Conservation (phyloP, 2,329 filamentous ascomycete genomes). For the Fusarium sp. region DNA sequence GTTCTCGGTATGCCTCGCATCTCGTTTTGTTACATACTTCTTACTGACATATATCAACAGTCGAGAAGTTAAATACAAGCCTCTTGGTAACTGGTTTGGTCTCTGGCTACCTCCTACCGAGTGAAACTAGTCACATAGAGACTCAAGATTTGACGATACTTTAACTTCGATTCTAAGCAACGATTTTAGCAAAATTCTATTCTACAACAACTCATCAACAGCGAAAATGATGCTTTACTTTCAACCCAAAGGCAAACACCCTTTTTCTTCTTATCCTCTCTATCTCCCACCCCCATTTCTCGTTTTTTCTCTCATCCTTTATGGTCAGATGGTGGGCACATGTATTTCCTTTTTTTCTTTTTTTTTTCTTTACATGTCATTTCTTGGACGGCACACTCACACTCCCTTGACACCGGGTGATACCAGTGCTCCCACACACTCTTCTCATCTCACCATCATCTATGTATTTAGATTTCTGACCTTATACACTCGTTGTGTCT, state of each 20-base stretch:
- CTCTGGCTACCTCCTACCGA: constrained; percentile 45
- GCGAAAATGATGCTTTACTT: constrained; percentile 5
- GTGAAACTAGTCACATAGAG: constrained; percentile 1
- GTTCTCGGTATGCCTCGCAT: constrained; percentile 26
- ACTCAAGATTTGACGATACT: background rate
- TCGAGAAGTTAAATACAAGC: constrained; percentile 46
- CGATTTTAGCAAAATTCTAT: background rate
- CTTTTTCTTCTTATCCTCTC: background rate
- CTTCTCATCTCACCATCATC: constrained; percentile 5
- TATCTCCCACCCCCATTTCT: background rate
- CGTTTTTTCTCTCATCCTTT: background rate
- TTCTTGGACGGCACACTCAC: constrained; percentile 2
- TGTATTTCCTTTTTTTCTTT: background rate
- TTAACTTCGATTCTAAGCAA: constrained; percentile 6
- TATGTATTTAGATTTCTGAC: constrained; percentile 1
- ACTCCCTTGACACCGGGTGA: constrained; percentile 15
- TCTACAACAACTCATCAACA: background rate
- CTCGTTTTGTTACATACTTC: no score
- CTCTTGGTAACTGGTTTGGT: constrained; percentile 47
- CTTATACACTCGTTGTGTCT: background rate
- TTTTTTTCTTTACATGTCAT: background rate
- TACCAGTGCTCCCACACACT: constrained; percentile 1
- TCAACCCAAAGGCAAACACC: background rate
- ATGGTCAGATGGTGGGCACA: background rate
- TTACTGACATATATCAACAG: constrained; percentile 22